Percentiles rank a stretch among this genome's conserved stretches.
phyloP scores from a whole-genome alignment of 495 filamentous ascomycete genomes.

The Stereocaulon alpinum region DNA sequence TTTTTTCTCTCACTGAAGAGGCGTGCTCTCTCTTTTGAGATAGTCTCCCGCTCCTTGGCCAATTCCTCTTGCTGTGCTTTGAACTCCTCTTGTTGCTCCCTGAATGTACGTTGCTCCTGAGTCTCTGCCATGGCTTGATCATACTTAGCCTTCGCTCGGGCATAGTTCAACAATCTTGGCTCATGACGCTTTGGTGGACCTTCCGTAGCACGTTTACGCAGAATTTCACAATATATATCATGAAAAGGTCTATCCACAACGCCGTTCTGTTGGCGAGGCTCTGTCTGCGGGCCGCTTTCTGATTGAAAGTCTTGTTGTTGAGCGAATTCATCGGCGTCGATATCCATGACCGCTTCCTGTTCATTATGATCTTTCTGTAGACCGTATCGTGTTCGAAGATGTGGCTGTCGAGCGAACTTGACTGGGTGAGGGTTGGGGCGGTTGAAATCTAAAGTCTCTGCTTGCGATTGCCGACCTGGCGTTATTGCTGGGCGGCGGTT shows the following conservation, averaged over 20 bases:
- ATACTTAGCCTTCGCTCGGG: not conserved
- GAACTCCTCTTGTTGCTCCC: not conserved
- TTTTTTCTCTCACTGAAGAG: constrained; percentile 7
- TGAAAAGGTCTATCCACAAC: not conserved
- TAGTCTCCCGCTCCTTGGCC: not conserved
- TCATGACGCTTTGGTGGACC: no score
- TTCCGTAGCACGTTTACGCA: no score
- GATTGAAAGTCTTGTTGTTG: not conserved
- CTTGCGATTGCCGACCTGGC: not conserved
- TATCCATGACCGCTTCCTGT: no score
- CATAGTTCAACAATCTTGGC: not conserved
- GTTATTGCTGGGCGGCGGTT: not conserved
- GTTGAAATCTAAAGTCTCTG: not conserved
- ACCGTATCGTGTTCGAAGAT: no score
- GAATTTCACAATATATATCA: no score
- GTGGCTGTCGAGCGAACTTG: no score
- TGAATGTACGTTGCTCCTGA: constrained; percentile 8
- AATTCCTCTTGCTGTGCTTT: constrained; percentile 3
- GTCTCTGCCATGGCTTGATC: not conserved
- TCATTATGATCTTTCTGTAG: no score
- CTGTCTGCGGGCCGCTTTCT: not conserved
- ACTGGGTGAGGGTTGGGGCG: not conserved
- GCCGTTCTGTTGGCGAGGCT: constrained; percentile 4
- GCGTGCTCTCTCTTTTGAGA: constrained; percentile 8
- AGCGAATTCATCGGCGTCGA: no score